These are phyloP conservation scores for Plenodomus lindquistii DNA, from an alignment of 2,329 filamentous ascomycete genomes.

Conservation along the genomic window DNA sequence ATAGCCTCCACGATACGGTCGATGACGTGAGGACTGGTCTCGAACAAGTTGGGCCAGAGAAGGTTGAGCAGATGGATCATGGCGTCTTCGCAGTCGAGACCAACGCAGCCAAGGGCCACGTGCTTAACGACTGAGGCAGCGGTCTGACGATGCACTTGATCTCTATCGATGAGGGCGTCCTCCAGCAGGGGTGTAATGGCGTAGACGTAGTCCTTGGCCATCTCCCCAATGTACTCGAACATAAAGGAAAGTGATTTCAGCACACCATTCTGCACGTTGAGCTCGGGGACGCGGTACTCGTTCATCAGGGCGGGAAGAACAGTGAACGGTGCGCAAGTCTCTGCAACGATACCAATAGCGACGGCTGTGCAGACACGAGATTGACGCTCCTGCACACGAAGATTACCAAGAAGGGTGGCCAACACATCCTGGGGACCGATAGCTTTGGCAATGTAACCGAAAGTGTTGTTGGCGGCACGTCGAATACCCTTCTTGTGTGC, in stretches of 20 bases:
- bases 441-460: constrained; percentile 98
- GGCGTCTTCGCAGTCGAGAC: constrained; percentile 94
- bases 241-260: constrained; percentile 96
- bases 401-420: constrained; percentile 92
- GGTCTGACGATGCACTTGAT: constrained; percentile 97
- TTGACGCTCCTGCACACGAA: constrained; percentile 95
- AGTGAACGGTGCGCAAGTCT: constrained; percentile 97
- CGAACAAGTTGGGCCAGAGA: constrained; percentile 94
- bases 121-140: constrained; percentile 97
- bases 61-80: constrained; percentile 98
- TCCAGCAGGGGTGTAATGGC: constrained; percentile 94
- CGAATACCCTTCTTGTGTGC: constrained; percentile 99
- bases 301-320: constrained; percentile 99
- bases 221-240: constrained; percentile 99
- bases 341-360: constrained; percentile 96
- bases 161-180: constrained; percentile 94
- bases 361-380: constrained; percentile 98
- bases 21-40: constrained; percentile 97
- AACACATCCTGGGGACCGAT: constrained; percentile 98
- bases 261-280: constrained; percentile 98
- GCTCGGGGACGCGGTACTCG: constrained; percentile 95
- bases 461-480: constrained; percentile 97
- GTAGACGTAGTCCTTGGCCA: constrained; percentile 99
- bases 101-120: constrained; percentile 95
- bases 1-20: constrained; percentile 97